Conservation (phyloP, 1,284 basidiomycete genomes). For the Coriolopsis trogii region DNA sequence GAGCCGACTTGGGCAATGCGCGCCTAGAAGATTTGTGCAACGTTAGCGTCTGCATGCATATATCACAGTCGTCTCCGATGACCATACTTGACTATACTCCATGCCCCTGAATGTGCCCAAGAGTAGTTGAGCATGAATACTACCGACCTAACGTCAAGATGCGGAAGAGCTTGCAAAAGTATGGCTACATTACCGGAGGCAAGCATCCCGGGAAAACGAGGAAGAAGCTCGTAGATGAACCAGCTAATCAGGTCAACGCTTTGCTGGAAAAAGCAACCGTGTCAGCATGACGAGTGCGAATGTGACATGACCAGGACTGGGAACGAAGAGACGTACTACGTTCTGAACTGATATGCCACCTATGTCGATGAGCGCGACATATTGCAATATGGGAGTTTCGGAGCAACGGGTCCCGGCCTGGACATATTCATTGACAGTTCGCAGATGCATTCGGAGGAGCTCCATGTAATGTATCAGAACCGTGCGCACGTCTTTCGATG, state of each 20-base stretch:
- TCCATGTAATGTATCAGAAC: slow-evolving; percentile 55
- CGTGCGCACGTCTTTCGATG: slow-evolving; percentile 41
- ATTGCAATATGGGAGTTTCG: slow-evolving; percentile 56
- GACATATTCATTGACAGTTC: slow-evolving; percentile 39
- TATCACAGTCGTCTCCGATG: slow-evolving; percentile 9
- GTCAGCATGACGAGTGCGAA: neutral
- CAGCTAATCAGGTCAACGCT: slow-evolving; percentile 64
- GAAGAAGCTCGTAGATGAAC: slow-evolving; percentile 65
- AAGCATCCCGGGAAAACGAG: slow-evolving; percentile 78
- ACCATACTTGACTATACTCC: slow-evolving; percentile 72
- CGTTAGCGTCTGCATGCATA: slow-evolving; percentile 14
- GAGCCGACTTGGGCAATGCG: slow-evolving; percentile 67
- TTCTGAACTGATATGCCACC: slow-evolving; percentile 58
- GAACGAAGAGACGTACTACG: slow-evolving; percentile 50
- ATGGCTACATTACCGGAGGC: slow-evolving; percentile 56
- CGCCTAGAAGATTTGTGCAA: slow-evolving; percentile 50
- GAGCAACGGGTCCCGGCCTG: slow-evolving; percentile 27
- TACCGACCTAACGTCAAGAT: slow-evolving; percentile 27
- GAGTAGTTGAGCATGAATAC: slow-evolving; percentile 83
- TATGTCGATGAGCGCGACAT: slow-evolving; percentile 71
- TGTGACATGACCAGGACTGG: slow-evolving; percentile 3
- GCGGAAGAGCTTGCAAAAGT: slow-evolving; percentile 5
- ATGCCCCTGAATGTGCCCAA: slow-evolving; percentile 80
- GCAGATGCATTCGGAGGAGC: slow-evolving; percentile 54
- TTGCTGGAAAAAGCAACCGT: slow-evolving; percentile 43